Evolutionary conservation across 371 early-diverging fungal genomes (phyloP).

Genomic region (Dichotomocladium elegans): DNA sequence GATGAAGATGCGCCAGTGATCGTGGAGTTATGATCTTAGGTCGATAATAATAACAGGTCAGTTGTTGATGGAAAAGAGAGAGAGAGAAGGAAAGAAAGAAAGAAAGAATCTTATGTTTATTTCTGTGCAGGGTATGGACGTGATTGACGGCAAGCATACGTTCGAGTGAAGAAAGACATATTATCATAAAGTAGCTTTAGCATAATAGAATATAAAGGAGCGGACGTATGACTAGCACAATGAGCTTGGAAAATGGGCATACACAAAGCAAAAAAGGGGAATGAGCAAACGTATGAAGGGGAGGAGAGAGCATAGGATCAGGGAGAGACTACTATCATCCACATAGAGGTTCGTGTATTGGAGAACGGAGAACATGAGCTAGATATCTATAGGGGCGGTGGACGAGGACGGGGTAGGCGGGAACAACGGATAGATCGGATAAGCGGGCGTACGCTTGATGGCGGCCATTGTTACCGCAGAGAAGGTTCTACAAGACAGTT

Average conservation of each 20-base stretch:
- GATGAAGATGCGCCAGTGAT: constrained; percentile 64
- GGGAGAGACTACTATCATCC: too few species aligned
- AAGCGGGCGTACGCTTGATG: constrained; percentile 8
- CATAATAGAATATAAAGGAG: too few species aligned
- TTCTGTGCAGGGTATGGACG: too few species aligned
- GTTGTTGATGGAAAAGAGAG: not conserved
- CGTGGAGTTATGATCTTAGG: constrained; percentile 32
- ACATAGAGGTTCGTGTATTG: too few species aligned
- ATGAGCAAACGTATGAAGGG: not conserved
- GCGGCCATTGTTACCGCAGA: constrained; percentile 21
- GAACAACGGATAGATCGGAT: constrained; percentile 15
- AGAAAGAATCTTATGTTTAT: not conserved
- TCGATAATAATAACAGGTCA: not conserved
- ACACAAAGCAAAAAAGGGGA: not conserved
- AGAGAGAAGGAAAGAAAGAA: not conserved
- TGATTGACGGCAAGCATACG: too few species aligned
- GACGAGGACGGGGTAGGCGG: not conserved
- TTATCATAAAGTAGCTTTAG: too few species aligned
- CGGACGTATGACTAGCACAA: too few species aligned
- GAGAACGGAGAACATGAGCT: not conserved
- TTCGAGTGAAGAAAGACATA: too few species aligned
- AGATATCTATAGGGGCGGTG: not conserved
- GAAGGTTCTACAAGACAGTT: constrained; percentile 30
- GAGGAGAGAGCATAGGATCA: too few species aligned
- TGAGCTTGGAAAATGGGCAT: not conserved